Evolutionary conservation across 2,329 filamentous ascomycete species (phyloP).

Genomic region (Parastagonospora nodorum): DNA sequence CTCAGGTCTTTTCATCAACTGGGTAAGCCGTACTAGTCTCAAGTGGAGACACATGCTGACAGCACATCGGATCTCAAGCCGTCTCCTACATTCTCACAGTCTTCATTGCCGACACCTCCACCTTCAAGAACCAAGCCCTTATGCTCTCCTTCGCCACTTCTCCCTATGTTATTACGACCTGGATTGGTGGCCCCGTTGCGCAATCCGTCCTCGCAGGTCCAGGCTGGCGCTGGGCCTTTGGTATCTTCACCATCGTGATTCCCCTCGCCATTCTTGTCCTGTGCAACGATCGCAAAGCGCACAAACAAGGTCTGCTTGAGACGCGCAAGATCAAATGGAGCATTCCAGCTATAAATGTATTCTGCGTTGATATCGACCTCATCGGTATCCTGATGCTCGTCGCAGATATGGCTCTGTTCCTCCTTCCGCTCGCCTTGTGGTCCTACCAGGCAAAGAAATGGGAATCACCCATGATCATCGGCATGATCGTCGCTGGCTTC

Average conservation of each 20-base stretch:
- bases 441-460: slow-evolving; percentile 40
- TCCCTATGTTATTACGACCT: slow-evolving; percentile 39
- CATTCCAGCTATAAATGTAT: slow-evolving; percentile 60
- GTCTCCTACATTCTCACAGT: slow-evolving; percentile 62
- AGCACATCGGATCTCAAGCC: slow-evolving; percentile 8
- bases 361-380: slow-evolving; percentile 69
- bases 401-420: slow-evolving; percentile 66
- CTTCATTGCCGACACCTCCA: slow-evolving; percentile 71
- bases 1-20: slow-evolving; percentile 69
- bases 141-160: slow-evolving; percentile 58
- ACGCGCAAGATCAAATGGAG: slow-evolving; percentile 51
- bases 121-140: slow-evolving; percentile 65
- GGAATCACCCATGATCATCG: slow-evolving; percentile 48
- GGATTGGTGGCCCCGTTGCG: slow-evolving; percentile 55
- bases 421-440: slow-evolving; percentile 69
- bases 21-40: slow-evolving; percentile 66
- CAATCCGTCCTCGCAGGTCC: slow-evolving; percentile 58
- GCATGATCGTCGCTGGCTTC: slow-evolving; percentile 48
- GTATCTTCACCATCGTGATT: slow-evolving; percentile 68
- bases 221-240: slow-evolving; percentile 70
- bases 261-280: slow-evolving; percentile 60
- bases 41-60: slow-evolving; percentile 35
- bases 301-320: slow-evolving; percentile 57
- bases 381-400: slow-evolving; percentile 66
- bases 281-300: slow-evolving; percentile 65